These are phyloP conservation scores for Fraxinus latifolia DNA, from an alignment of 305 asterid species.

Conservation along the genomic window DNA sequence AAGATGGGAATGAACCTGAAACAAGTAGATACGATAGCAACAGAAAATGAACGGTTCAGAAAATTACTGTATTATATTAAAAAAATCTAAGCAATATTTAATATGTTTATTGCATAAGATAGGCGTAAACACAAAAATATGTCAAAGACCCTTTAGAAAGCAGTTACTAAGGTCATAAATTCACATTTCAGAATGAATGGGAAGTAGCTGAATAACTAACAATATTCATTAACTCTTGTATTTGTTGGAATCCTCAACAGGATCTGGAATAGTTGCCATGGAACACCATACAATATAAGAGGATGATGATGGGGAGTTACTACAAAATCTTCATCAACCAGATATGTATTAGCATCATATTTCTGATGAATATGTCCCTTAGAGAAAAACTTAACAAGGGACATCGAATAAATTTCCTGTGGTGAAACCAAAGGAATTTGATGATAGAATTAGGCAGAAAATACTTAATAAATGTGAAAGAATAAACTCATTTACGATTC, in stretches of 20 bases:
- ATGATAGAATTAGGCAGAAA: background rate
- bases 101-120: background rate
- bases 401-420: background rate
- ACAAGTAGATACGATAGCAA: slow-evolving; percentile 22
- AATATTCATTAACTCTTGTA: background rate
- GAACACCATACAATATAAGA: background rate
- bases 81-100: background rate
- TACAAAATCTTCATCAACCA: background rate
- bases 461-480: background rate
- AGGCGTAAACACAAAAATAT: background rate
- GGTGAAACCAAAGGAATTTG: background rate
- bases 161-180: background rate
- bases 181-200: background rate
- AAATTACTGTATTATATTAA: background rate
- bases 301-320: background rate
- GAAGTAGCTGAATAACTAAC: background rate
- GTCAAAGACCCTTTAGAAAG: background rate
- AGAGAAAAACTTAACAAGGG: background rate
- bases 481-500: background rate
- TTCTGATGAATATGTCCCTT: background rate
- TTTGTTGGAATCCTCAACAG: background rate
- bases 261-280: background rate
- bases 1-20: slow-evolving; percentile 45
- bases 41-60: background rate
- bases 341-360: background rate